Conservation (phyloP, 331 rosid species). For the Saraca asoca region DNA sequence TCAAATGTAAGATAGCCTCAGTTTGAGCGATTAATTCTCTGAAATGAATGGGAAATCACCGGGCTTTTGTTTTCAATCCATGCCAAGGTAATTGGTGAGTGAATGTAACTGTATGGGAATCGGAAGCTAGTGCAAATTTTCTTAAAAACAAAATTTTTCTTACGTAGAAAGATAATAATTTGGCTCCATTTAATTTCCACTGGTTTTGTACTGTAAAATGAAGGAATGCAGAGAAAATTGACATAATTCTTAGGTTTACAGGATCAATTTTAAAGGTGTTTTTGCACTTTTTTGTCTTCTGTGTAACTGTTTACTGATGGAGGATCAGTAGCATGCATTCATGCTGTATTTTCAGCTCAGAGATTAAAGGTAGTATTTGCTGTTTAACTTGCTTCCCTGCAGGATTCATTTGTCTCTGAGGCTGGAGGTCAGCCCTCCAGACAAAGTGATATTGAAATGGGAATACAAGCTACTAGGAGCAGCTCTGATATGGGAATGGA, state of each 20-base stretch:
- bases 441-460: constrained; percentile 85
- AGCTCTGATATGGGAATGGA: constrained; percentile 75
- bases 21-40: constrained; percentile 8
- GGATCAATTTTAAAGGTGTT: constrained; percentile 25
- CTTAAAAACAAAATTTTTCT: not conserved
- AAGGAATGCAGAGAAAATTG: not conserved
- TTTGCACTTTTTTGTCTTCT: constrained; percentile 10
- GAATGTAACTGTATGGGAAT: not conserved
- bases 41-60: constrained; percentile 19
- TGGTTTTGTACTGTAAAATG: not conserved
- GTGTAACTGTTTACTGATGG: constrained; percentile 25
- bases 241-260: not conserved
- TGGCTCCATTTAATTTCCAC: constrained; percentile 21
- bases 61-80: constrained; percentile 24
- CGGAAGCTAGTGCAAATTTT: constrained; percentile 4
- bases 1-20: constrained; percentile 11
- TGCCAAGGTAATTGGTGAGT: constrained; percentile 6
- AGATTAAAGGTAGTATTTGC: constrained; percentile 27
- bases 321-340: constrained; percentile 3
- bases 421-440: constrained; percentile 66
- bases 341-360: constrained; percentile 23
- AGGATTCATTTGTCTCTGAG: constrained; percentile 81
- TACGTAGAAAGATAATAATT: constrained; percentile 21
- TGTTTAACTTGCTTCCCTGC: constrained; percentile 30
- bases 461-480: constrained; percentile 53